Base-by-base conservation (phyloP, 495 filamentous ascomycete species). In the Hypoxylon lenormandii region DNA sequence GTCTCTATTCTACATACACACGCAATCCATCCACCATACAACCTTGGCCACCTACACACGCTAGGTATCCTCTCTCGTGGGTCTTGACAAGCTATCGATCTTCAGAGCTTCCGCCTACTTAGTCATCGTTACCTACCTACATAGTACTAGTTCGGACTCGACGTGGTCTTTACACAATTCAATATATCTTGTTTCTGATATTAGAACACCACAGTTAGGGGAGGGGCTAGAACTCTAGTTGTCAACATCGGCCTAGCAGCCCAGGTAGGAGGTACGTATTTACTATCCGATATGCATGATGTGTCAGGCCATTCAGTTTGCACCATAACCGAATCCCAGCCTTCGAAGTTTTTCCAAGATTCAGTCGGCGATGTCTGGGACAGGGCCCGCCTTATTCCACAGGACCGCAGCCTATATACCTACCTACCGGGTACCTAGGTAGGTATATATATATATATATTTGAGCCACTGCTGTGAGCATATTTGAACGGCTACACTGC, bases 401-500 rank as follows among this genome's bases (percentile, higher is more conserved):
- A 26, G n/a, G 7, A 15, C 12, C 22, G 22, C 46, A 28, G 45
- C 16, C 4, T 58, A 46, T 65, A 60, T 51, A 61, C 28, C n/a
- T n/a, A n/a, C n/a, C n/a, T n/a, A n/a, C n/a, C n/a, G n/a, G n/a
- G n/a, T n/a, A n/a, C n/a, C n/a, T n/a, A n/a, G n/a, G n/a, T n/a
- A n/a, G n/a, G n/a, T n/a, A n/a, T n/a, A n/a, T n/a, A n/a, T n/a
- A 33, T 58, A 46, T 65, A 60, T 51, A 61, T 60, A 65, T 60
- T 56, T 50, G n/a, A 30, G 45, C 7, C 42, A 28, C 50, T 57
- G 50, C 56, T 45, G 33, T 40, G 30, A 33, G 10, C 8, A 22
- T 37, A 6, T 64, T 53, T 12, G 8, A 16, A 21, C 50, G 13
- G 22, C 50, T 33, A 45, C 16, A 26, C 47, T 45, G 28, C 36